Evolutionary conservation across 2,329 filamentous ascomycete species (phyloP).

Genomic region (Harringtonia lauricola): DNA sequence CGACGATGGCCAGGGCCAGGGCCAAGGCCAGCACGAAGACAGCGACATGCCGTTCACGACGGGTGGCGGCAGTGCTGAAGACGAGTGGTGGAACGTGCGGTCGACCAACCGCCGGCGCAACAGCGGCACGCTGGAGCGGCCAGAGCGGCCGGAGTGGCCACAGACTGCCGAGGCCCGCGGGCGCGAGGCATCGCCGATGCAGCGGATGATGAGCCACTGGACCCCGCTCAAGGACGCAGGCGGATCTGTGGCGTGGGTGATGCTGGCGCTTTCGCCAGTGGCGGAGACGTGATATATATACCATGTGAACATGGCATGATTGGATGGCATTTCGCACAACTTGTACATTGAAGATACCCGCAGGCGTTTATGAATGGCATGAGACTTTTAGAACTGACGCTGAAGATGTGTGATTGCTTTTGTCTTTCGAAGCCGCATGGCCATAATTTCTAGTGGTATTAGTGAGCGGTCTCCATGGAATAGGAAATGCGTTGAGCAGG

Average conservation of each 20-base stretch:
- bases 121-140: not conserved
- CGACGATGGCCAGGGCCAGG: not conserved
- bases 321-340: too few relatives aligned
- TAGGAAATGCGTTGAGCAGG: too few relatives aligned
- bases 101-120: not conserved
- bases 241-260: slow-evolving; percentile 21
- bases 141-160: too few relatives aligned
- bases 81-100: not conserved
- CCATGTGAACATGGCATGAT: too few relatives aligned
- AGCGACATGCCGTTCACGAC: not conserved
- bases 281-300: not conserved
- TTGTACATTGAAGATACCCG: too few relatives aligned
- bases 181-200: not conserved
- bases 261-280: slow-evolving; percentile 19
- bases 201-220: slow-evolving; percentile 20
- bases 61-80: not conserved
- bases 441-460: too few relatives aligned
- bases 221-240: slow-evolving; percentile 22
- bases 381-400: too few relatives aligned
- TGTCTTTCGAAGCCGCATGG: too few relatives aligned
- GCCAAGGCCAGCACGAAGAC: not conserved
- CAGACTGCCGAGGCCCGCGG: not conserved
- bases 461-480: too few relatives aligned
- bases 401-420: too few relatives aligned
- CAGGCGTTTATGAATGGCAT: too few relatives aligned